Base-by-base conservation (phyloP, 1,139 yeast genomes). In the Taphrina wiesneri region DNA sequence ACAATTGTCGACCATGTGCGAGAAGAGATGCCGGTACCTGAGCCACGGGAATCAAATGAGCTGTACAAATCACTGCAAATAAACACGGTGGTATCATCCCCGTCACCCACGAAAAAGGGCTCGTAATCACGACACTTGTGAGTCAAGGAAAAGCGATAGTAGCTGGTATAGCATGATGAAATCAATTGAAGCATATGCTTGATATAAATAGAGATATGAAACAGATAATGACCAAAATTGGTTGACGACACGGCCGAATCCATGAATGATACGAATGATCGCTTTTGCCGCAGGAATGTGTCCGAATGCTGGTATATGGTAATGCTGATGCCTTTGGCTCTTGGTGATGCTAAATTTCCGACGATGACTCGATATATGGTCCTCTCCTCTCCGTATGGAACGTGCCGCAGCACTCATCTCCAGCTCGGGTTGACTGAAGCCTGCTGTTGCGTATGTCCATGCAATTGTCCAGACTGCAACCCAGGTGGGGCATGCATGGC, bases 401-500 rank as follows among this genome's bases (percentile, higher is more conserved):
- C 11, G 34, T 30, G 9, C 11, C 34, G 34, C 34, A 6, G 9
- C 34, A 6, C 34, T 39, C 43, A 60, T n/a, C 64, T 32, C 64
- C 64, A 60, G 34, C 52, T 25, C n/a, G 64, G 64, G 23, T 47
- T 57, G 54, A 47, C 63, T 3, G 46, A 23, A 6, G 64, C 57
- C 15, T 60, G 64, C 30, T n/a, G 62, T 13, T 43, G 53, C 1
- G 26, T n/a, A 11, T 45, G 52, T 6, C 62, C 53, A 25, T 45
- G 43, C 28, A 23, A 19, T 23, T 49, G 56, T 5, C 57, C 56
- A 19, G 64, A 49, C 39, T 41, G 51, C 6, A 60, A 51, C 4
- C 64, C 64, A 11, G 64, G 64, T 41, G 64, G 64, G 7, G 64
- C 64, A 26, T 49, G 64, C 36, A 53, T 52, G 28, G 52, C 64